These are phyloP conservation scores for Triangularia setosa DNA, from an alignment of 2,329 filamentous ascomycete species.

Conservation along the genomic window DNA sequence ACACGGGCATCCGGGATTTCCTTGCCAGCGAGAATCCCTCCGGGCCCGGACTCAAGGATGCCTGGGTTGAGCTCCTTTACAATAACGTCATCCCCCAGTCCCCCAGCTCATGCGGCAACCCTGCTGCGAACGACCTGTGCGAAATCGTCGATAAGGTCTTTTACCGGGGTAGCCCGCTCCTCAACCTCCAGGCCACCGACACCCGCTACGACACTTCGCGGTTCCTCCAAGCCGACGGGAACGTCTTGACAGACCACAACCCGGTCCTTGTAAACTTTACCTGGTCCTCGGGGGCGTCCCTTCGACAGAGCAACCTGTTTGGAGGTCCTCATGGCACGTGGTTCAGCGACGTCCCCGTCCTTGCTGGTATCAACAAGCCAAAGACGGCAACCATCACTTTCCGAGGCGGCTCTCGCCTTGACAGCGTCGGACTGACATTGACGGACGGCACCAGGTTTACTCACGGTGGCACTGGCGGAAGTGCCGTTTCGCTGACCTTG, in stretches of 20 bases:
- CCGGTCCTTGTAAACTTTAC: constrained; percentile 55
- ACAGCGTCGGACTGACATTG: constrained; percentile 47
- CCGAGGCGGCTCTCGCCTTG: constrained; percentile 46
- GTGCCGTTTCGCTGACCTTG: constrained; percentile 40
- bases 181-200: constrained; percentile 43
- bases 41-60: constrained; percentile 46
- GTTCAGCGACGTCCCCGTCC: constrained; percentile 51
- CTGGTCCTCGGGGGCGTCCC: constrained; percentile 36
- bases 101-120: constrained; percentile 54
- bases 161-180: constrained; percentile 49
- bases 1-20: constrained; percentile 44
- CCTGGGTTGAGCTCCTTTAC: constrained; percentile 55
- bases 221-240: constrained; percentile 56
- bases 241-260: constrained; percentile 61
- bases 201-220: constrained; percentile 53
- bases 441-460: constrained; percentile 44
- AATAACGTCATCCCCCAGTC: constrained; percentile 43
- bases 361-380: constrained; percentile 34
- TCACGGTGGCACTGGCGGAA: constrained; percentile 54
- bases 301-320: constrained; percentile 43
- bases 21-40: constrained; percentile 43
- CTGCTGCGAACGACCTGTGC: constrained; percentile 49
- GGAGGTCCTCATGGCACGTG: constrained; percentile 49
- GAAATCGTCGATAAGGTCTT: constrained; percentile 67
- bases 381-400: constrained; percentile 41